phyloP scores from a whole-genome alignment of 2,329 filamentous ascomycete genomes.

The Tolypocladium ovalisporum region DNA sequence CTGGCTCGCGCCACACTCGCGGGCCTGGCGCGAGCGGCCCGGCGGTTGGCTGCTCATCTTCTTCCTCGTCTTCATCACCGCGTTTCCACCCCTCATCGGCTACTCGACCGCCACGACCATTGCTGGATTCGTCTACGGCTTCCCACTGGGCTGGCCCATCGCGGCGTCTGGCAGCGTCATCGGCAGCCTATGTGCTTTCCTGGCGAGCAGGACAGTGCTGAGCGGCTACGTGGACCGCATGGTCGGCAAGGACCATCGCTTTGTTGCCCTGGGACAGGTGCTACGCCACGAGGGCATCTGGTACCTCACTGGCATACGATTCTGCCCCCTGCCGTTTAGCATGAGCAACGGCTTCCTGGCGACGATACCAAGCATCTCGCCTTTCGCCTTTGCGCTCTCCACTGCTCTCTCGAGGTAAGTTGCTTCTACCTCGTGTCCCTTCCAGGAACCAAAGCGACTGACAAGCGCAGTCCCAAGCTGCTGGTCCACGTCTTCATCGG shows the following conservation, averaged over 20 bases:
- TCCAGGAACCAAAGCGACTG: conserved; percentile 1
- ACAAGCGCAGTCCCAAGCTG: conserved; percentile 57
- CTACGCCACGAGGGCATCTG: conserved; percentile 84
- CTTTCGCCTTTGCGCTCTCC: conserved; percentile 64
- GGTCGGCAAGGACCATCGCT: conserved; percentile 74
- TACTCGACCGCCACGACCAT: conserved; percentile 62
- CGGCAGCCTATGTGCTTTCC: conserved; percentile 70
- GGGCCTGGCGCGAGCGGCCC: conserved; percentile 62
- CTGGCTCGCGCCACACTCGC: conserved; percentile 60
- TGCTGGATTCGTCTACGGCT: conserved; percentile 44
- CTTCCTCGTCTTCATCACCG: conserved; percentile 61
- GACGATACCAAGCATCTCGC: conserved; percentile 81
- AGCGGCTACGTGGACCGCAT: conserved; percentile 68
- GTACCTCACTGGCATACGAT: conserved; percentile 79
- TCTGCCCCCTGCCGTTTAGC: conserved; percentile 88
- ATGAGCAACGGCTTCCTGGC: conserved; percentile 89
- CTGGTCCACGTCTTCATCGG: conserved; percentile 91
- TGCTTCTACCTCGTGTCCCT: background rate
- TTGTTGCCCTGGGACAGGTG: conserved; percentile 78
- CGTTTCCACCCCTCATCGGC: conserved; percentile 79
- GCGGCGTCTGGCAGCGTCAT: conserved; percentile 67
- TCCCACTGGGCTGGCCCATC: conserved; percentile 65
- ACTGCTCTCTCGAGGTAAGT: conserved; percentile 61
- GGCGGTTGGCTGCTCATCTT: conserved; percentile 70
- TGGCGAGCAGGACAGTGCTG: conserved; percentile 69